Conservation (phyloP, 1,284 basidiomycete species). For the Singerocomus inundabilis region DNA sequence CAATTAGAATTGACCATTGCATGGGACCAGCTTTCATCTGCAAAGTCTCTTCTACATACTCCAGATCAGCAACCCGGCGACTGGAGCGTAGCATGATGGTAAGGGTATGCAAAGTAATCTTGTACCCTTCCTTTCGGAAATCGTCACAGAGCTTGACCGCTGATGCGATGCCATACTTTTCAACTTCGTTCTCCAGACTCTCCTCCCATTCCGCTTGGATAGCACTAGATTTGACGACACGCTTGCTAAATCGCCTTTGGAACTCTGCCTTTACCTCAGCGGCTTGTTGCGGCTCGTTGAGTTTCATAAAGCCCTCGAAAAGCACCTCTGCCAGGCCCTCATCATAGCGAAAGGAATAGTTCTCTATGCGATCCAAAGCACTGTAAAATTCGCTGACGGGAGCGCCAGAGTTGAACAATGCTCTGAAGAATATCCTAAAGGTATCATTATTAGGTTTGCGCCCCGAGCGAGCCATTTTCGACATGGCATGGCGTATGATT, state of each 20-base stretch:
- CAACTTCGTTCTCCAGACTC: slow-evolving; percentile 29
- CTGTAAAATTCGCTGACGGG: slow-evolving; percentile 37
- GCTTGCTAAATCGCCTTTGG: slow-evolving; percentile 32
- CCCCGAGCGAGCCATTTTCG: slow-evolving; percentile 43
- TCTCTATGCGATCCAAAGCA: slow-evolving; percentile 47
- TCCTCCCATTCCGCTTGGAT: slow-evolving; percentile 29
- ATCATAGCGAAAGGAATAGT: slow-evolving; percentile 43
- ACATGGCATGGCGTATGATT: slow-evolving; percentile 41
- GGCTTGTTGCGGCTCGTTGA: slow-evolving; percentile 37
- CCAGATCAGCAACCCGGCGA: slow-evolving; percentile 40
- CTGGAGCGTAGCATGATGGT: slow-evolving; percentile 39
- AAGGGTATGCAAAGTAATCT: slow-evolving; percentile 36
- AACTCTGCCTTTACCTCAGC: slow-evolving; percentile 40
- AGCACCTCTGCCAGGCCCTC: slow-evolving; percentile 42
- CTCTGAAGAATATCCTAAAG: slow-evolving; percentile 46
- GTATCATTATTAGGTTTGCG: slow-evolving; percentile 48
- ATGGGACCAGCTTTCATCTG: slow-evolving; percentile 38
- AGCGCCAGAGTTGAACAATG: slow-evolving; percentile 40
- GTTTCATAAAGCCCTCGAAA: slow-evolving; percentile 41
- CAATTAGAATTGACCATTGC: slow-evolving; percentile 54
- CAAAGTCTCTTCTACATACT: slow-evolving; percentile 42
- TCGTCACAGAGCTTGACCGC: slow-evolving; percentile 29
- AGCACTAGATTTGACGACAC: slow-evolving; percentile 27
- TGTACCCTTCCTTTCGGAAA: slow-evolving; percentile 35
- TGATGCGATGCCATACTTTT: slow-evolving; percentile 26